Evolutionary conservation across 1,139 yeast species (phyloP).

Genomic region (Taiozyma onychis): DNA sequence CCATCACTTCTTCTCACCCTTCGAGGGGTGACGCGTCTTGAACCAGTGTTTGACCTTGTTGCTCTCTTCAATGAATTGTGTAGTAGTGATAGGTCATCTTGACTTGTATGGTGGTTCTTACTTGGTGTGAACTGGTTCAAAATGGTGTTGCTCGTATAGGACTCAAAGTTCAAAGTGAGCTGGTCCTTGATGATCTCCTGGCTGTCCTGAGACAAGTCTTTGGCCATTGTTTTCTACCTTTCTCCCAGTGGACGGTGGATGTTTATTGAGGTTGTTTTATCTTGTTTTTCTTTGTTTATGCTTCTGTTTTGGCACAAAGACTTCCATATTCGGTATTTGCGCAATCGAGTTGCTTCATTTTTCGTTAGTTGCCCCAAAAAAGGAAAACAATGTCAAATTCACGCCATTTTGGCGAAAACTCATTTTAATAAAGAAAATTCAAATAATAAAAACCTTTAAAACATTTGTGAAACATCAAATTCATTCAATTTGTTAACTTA

Average conservation of each 20-base stretch:
- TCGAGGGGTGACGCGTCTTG: slow-evolving; percentile 2
- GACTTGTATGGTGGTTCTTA: slow-evolving; percentile 1
- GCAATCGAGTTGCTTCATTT: background rate
- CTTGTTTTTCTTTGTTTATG: background rate
- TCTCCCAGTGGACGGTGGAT: background rate
- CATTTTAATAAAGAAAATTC: background rate
- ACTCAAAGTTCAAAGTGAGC: slow-evolving; percentile 15
- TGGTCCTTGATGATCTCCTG: slow-evolving; percentile 13
- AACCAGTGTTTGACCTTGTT: background rate
- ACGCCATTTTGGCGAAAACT: background rate
- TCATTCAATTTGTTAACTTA: no score
- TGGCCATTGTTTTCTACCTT: background rate
- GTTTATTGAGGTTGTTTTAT: background rate
- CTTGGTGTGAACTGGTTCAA: slow-evolving; percentile 20
- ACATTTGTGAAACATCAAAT: no score
- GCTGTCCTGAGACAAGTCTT: slow-evolving; percentile 1
- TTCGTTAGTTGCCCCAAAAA: no score
- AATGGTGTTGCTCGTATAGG: slow-evolving; percentile 14
- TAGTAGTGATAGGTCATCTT: slow-evolving; percentile 4
- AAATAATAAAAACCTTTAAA: background rate
- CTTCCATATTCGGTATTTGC: background rate
- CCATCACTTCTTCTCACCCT: background rate
- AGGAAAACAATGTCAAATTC: no score
- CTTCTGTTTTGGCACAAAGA: background rate
- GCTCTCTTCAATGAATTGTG: slow-evolving; percentile 1